These are phyloP conservation scores for Zygosaccharomyces kombuchaensis DNA, from an alignment of 805 yeast species.

Conservation along the genomic window DNA sequence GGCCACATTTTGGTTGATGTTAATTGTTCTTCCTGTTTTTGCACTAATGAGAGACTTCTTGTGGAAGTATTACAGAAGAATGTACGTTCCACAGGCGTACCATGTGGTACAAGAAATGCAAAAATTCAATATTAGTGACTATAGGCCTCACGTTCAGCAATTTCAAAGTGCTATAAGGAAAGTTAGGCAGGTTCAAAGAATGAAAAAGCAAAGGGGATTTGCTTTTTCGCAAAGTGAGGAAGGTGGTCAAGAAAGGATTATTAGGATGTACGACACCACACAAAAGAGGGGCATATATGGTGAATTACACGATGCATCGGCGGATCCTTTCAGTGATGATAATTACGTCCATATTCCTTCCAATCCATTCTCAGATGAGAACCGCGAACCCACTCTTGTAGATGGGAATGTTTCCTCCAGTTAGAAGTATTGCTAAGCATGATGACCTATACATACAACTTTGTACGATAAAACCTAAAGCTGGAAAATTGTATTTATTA, in stretches of 20 bases:
- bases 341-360: constrained; percentile 14
- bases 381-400: constrained; percentile 3
- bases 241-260: constrained; percentile 79
- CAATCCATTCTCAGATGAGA: constrained; percentile 16
- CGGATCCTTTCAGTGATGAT: constrained; percentile 29
- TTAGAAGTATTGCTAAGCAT: constrained; percentile 5
- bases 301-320: constrained; percentile 45
- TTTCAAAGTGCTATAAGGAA: constrained; percentile 96
- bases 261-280: constrained; percentile 93
- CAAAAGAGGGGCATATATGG: constrained; percentile 75
- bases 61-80: constrained; percentile 93
- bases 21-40: constrained; percentile 66
- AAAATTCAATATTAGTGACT: constrained; percentile 87
- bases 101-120: constrained; percentile 97
- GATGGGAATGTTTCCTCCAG: constrained; percentile 7
- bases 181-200: constrained; percentile 96
- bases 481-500: background rate
- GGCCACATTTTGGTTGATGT: constrained; percentile 75
- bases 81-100: constrained; percentile 85
- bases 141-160: constrained; percentile 93
- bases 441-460: background rate
- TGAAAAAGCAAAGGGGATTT: constrained; percentile 97
- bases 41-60: constrained; percentile 83
- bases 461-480: background rate
- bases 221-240: constrained; percentile 96